Percentiles rank a stretch among this genome's conserved stretches.
Evolutionary conservation across 176 grass and related monocot species (phyloP).

Genomic region (Carex pumila): DNA sequence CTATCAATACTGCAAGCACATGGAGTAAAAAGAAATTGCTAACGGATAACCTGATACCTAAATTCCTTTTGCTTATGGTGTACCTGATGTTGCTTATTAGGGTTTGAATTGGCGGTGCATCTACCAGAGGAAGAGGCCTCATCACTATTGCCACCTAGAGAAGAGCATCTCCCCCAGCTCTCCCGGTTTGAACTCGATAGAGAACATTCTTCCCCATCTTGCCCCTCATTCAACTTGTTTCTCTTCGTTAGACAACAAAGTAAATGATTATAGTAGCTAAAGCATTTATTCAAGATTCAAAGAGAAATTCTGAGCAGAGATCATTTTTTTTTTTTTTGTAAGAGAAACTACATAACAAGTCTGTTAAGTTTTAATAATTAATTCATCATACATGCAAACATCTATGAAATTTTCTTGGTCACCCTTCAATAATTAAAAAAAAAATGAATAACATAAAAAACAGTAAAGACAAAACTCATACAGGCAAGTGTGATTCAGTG

Average conservation of each 20-base stretch:
- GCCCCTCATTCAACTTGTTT: conserved; percentile 36
- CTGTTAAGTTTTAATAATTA: neutral
- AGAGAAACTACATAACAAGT: neutral
- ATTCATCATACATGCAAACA: neutral
- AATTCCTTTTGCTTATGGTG: neutral
- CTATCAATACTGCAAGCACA: neutral
- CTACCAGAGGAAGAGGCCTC: conserved; percentile 49
- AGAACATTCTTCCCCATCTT: conserved; percentile 75
- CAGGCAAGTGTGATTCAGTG: conserved; percentile 40
- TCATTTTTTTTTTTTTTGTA: neutral
- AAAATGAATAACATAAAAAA: neutral
- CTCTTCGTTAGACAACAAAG: conserved; percentile 29
- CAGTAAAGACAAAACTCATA: conserved; percentile 18
- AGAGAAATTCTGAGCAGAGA: neutral
- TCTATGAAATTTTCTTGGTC: neutral
- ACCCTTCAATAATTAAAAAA: neutral
- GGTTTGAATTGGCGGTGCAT: conserved; percentile 28
- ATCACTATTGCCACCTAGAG: conserved; percentile 72
- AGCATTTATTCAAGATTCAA: neutral
- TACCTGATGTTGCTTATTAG: conserved; percentile 59
- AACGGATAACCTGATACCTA: neutral
- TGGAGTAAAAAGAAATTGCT: too few relatives aligned
- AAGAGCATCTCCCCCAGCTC: conserved; percentile 97
- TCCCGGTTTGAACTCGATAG: conserved; percentile 84
- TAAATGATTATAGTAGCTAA: neutral